Evolutionary conservation across 139 green algal species (phyloP).

Genomic region (Asterochloris erici): DNA sequence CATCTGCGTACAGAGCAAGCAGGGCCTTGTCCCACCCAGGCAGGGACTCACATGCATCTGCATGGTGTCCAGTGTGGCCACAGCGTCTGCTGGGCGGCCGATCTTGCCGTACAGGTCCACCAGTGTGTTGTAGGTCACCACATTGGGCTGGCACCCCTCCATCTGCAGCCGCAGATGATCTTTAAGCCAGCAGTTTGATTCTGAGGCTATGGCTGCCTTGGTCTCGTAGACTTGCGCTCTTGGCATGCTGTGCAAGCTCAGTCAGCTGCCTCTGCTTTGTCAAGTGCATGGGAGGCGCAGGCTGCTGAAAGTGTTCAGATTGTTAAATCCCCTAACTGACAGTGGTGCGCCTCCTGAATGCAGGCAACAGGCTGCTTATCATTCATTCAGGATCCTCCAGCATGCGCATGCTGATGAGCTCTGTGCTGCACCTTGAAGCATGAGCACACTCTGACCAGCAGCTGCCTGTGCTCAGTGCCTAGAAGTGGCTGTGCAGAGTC

Average conservation of each 20-base stretch:
- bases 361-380: too few relatives aligned
- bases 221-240: too few relatives aligned
- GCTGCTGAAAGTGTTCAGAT: too few relatives aligned
- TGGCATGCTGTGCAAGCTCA: too few relatives aligned
- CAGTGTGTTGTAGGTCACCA: constrained; percentile 73
- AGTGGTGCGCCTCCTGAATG: too few relatives aligned
- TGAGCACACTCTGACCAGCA: not conserved
- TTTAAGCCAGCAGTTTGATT: too few relatives aligned
- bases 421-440: not conserved
- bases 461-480: not conserved
- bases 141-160: constrained; percentile 30
- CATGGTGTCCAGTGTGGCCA: constrained; percentile 40
- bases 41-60: constrained; percentile 1
- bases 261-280: too few relatives aligned
- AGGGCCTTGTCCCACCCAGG: not conserved
- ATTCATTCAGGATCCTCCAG: too few relatives aligned
- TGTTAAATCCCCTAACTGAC: too few relatives aligned
- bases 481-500: not conserved
- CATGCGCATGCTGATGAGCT: too few relatives aligned
- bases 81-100: constrained; percentile 60
- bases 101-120: constrained; percentile 74
- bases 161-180: not conserved
- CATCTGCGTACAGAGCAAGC: too few relatives aligned
- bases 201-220: not conserved
- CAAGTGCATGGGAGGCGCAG: too few relatives aligned